Base-by-base conservation (phyloP, 1,284 basidiomycete species). In the Exobasidium cylindrosporum region DNA sequence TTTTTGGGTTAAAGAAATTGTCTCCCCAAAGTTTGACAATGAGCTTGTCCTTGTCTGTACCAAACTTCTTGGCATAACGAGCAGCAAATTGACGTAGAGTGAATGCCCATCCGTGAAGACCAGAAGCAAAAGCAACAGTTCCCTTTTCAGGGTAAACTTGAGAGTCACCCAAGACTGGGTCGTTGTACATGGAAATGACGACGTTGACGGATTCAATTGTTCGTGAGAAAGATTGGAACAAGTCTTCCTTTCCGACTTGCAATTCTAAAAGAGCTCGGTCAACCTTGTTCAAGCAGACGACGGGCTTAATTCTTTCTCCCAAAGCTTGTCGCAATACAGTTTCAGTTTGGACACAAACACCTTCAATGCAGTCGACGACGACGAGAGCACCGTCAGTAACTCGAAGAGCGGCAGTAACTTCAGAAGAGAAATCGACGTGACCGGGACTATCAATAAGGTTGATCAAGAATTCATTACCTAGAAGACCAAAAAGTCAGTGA, bases 201-300 rank as follows among this genome's bases (percentile, higher is more conserved):
- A 98, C 96, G 85, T 99, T 98, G 69, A 97, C 95, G 68, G 86
- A 91, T 84, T 99, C 95, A 81, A 98, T 89, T 69, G 96, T 98
- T 82, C 96, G 92, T 77, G 86, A 87, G 89, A 99, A 98, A 60
- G 92, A 92, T 84, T 97, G 96, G 86, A 89, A 99, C 63, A 98
- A 89, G 76, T 91, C 89, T 83, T 98, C 96, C 85, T 98, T 97
- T 82, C 87, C 85, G 72, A 97, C 91, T 84, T 98, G 96, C 65
- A 99, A 88, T 84, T 99, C 96, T 78, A 99, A 91, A 59, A 99
- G 88, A 65, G 96, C 96, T 82, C 96, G 95, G 84, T 99, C 96
- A 80, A 99, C 94, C 87, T 99, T 99, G 89, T 99, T 99, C 85
- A 99, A 94, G 84, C 97, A 89, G 79, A 97, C 88, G 80, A 99